Evolutionary conservation across 1,284 basidiomycete species (phyloP), one percentile per base, ranked within the genome.

Genomic region (Leccinum pachyderme): DNA sequence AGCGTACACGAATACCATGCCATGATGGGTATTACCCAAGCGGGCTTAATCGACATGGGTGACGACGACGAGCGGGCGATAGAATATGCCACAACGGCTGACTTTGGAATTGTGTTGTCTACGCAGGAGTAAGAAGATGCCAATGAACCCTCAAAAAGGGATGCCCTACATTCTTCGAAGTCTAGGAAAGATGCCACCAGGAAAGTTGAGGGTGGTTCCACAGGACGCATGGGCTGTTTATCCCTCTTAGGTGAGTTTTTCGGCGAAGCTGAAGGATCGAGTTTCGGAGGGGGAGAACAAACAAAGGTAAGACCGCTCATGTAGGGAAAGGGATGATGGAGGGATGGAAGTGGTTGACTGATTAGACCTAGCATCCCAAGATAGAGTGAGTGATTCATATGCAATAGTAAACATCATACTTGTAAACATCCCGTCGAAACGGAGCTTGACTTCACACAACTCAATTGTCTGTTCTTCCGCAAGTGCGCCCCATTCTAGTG

Each of bases 381-480:
- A 57, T 51, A 8, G 24, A 52, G 66, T 57, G 33, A 59, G 53
- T 47, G 33, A 47, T 29, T 39, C 7, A 31, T 27, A 47, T 44
- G 22, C n/a, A 33, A 53, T 13, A 49, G n/a, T 18, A 22, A 54
- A 37, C 11, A 44, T 29, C 73, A 57, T 71, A 82, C 81, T 68
- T 60, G 80, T 75, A 5, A 58, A 54, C 32, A 61, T 45, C 28
- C 78, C 78, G 55, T 81, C 75, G 52, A 77, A 79, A 29, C 73
- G 71, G 12, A 87, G 66, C 46, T 76, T 77, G 8, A 88, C 76
- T 69, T 87, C 84, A 53, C 78, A 83, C 6, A 90, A 57, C 39
- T 87, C 81, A 57, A 91, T 81, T 7, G 69, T 75, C 11, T 75
- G 71, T 53, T 87, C 84, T 63, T 88, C 86, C 1, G 81, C 80